Conservation (phyloP, 1,284 basidiomycete species). For the Lignosus rhinocerotis region DNA sequence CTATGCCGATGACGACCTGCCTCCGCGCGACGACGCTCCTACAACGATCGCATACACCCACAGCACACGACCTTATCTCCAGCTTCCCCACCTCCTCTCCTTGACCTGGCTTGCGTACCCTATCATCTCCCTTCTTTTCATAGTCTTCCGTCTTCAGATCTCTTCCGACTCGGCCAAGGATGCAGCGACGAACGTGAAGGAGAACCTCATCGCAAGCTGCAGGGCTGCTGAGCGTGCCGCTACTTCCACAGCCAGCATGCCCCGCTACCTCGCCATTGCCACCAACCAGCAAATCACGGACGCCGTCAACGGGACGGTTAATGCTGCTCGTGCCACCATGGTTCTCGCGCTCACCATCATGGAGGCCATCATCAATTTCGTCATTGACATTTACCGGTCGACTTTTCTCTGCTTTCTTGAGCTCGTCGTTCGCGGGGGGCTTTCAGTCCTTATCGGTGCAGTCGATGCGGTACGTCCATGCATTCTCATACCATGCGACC, state of each 20-base stretch:
- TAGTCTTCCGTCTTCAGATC: constrained; percentile 78
- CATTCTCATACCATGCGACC: too few species aligned
- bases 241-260: constrained; percentile 80
- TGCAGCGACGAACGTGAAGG: constrained; percentile 69
- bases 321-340: constrained; percentile 73
- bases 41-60: constrained; percentile 40
- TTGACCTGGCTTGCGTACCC: constrained; percentile 85
- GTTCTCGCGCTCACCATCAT: constrained; percentile 77
- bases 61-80: constrained; percentile 78
- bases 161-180: constrained; percentile 72
- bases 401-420: constrained; percentile 92
- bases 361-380: constrained; percentile 88
- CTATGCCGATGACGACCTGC: constrained; percentile 38
- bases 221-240: constrained; percentile 82
- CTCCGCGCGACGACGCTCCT: constrained; percentile 39
- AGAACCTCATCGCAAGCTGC: constrained; percentile 76
- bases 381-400: constrained; percentile 89
- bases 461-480: constrained; percentile 68
- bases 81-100: constrained; percentile 79
- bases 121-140: constrained; percentile 83
- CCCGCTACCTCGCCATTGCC: constrained; percentile 82
- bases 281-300: constrained; percentile 80
- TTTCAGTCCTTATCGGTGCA: constrained; percentile 80
- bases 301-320: constrained; percentile 77
- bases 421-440: constrained; percentile 80